Conservation (phyloP, 495 filamentous ascomycete genomes). For the Parathielavia hyrcaniae region DNA sequence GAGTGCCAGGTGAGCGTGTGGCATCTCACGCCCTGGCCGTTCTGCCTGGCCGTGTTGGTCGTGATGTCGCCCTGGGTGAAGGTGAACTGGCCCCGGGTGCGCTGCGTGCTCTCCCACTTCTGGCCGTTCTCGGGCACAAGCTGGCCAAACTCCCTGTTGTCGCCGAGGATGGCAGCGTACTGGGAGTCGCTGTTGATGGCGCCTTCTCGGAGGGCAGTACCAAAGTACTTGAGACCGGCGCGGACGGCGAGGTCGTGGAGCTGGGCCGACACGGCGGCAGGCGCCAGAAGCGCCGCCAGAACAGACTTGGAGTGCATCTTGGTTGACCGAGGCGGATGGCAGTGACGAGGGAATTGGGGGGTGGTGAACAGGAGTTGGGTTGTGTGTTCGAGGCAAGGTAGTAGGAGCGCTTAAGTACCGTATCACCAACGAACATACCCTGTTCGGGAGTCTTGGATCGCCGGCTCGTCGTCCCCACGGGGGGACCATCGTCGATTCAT, state of each 20-base stretch:
- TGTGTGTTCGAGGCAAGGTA: neutral
- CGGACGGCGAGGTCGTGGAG: slow-evolving; percentile 50
- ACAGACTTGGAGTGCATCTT: slow-evolving; percentile 25
- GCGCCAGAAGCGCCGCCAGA: slow-evolving; percentile 29
- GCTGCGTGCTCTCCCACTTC: slow-evolving; percentile 48
- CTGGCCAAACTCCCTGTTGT: slow-evolving; percentile 53
- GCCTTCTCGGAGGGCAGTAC: slow-evolving; percentile 54
- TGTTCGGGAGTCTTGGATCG: neutral
- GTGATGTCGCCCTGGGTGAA: slow-evolving; percentile 47
- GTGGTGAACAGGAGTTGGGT: neutral
- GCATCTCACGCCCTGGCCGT: slow-evolving; percentile 51
- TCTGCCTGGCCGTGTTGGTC: slow-evolving; percentile 44
- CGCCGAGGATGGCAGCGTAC: slow-evolving; percentile 43
- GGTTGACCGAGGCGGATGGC: neutral
- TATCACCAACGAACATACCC: neutral
- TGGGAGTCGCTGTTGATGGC: slow-evolving; percentile 40
- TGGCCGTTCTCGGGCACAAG: slow-evolving; percentile 55
- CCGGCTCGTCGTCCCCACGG: slow-evolving; percentile 10
- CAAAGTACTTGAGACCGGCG: slow-evolving; percentile 53
- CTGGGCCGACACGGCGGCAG: slow-evolving; percentile 30
- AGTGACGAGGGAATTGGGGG: neutral
- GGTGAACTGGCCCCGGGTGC: slow-evolving; percentile 41
- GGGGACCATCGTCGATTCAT: neutral
- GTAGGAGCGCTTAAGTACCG: neutral
- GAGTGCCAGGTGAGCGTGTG: slow-evolving; percentile 59